Evolutionary conservation across 345 rosid species (phyloP).

Genomic region (Cardamine chenopodiifolia): DNA sequence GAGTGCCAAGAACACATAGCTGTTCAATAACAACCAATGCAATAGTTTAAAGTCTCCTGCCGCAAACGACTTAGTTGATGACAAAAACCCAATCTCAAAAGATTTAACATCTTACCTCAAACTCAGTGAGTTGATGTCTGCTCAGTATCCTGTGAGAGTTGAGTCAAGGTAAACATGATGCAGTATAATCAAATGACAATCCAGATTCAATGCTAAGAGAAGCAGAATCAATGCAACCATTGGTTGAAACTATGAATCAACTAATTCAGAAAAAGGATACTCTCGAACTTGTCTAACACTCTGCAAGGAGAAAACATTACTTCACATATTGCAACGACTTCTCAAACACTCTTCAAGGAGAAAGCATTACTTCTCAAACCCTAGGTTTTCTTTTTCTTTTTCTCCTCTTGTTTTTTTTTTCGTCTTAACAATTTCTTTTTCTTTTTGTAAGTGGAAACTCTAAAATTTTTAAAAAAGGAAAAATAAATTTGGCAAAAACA

Average conservation of each 20-base stretch:
- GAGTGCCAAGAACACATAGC: conserved; percentile 98
- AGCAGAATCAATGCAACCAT: not conserved
- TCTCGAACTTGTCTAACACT: conserved; percentile 98
- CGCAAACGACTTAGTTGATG: not conserved
- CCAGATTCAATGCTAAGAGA: too few relatives aligned
- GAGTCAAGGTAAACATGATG: conserved; percentile 54
- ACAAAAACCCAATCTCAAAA: conserved; percentile 15
- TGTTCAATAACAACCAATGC: conserved; percentile 42
- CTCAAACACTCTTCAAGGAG: conserved; percentile 80
- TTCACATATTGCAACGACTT: conserved; percentile 97
- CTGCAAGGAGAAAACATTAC: conserved; percentile 57
- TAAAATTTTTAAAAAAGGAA: too few relatives aligned
- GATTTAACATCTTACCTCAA: conserved; percentile 60
- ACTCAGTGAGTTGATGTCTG: conserved; percentile 85
- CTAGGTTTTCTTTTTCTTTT: not conserved
- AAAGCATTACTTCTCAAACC: too few relatives aligned
- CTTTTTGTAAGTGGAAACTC: too few relatives aligned
- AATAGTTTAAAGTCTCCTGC: not conserved
- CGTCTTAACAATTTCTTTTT: not conserved
- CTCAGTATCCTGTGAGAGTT: conserved; percentile 68
- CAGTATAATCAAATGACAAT: not conserved
- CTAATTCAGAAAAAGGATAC: conserved; percentile 62
- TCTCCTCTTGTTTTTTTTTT: not conserved
- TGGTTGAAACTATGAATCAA: not conserved
- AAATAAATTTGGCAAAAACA: too few relatives aligned